These are phyloP conservation scores for Echinochloa phyllopogon DNA, from an alignment of 176 grass and related monocot species.

Conservation along the genomic window DNA sequence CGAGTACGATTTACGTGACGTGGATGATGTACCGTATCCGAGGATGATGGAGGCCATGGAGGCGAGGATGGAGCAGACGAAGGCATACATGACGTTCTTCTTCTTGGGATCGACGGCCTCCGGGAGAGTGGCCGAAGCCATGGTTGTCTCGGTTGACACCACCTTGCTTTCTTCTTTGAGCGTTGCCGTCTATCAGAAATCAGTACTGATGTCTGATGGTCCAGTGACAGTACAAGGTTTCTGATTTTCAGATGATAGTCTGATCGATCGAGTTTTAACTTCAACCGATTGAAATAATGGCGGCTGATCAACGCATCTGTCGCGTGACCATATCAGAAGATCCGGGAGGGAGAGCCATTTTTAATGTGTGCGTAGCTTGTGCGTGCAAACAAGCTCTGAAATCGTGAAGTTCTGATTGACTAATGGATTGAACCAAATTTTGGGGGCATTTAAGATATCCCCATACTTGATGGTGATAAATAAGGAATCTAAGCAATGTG, in stretches of 20 bases:
- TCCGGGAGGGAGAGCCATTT: neutral
- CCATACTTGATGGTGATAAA: neutral
- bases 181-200: neutral
- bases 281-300: neutral
- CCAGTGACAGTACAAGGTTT: neutral
- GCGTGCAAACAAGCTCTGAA: slow-evolving; percentile 36
- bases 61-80: slow-evolving; percentile 58
- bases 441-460: neutral
- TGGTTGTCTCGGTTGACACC: neutral
- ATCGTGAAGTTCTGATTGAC: neutral
- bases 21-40: slow-evolving; percentile 58
- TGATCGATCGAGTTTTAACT: neutral
- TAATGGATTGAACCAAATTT: neutral
- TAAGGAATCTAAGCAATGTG: slow-evolving; percentile 6
- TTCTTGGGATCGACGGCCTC: slow-evolving; percentile 12
- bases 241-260: neutral
- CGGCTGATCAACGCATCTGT: neutral
- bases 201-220: neutral
- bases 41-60: slow-evolving; percentile 76
- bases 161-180: neutral
- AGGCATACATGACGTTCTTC: slow-evolving; percentile 50
- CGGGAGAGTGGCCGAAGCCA: slow-evolving; percentile 20
- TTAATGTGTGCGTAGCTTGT: neutral
- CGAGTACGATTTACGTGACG: neutral
- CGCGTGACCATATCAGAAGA: neutral